phyloP scores from a whole-genome alignment of 805 yeast species.

The Lachancea fermentati region DNA sequence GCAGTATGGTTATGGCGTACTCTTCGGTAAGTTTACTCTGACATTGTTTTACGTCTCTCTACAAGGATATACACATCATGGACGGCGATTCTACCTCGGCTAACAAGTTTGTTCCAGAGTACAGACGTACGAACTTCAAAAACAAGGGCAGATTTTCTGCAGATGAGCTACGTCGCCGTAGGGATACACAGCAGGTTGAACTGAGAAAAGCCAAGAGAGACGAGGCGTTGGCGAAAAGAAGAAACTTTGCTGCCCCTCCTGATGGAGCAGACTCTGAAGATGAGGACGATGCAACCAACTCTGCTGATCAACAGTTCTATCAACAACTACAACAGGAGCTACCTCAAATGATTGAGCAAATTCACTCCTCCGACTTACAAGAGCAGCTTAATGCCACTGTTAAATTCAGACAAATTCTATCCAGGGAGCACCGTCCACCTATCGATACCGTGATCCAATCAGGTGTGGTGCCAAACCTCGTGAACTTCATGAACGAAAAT shows the following conservation, averaged over 20 bases:
- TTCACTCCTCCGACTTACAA: constrained; percentile 70
- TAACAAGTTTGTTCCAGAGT: constrained; percentile 88
- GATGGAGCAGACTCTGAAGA: constrained; percentile 50
- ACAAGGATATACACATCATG: constrained; percentile 37
- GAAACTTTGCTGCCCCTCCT: constrained; percentile 55
- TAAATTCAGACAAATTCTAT: constrained; percentile 86
- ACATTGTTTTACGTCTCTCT: neutral
- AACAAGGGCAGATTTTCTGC: constrained; percentile 90
- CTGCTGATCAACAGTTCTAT: constrained; percentile 39
- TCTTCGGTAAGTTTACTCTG: neutral
- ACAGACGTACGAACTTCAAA: constrained; percentile 93
- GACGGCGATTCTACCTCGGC: constrained; percentile 51
- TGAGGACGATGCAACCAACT: constrained; percentile 36
- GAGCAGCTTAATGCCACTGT: constrained; percentile 83
- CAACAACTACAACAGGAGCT: constrained; percentile 57
- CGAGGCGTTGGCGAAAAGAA: constrained; percentile 88
- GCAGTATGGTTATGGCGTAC: neutral
- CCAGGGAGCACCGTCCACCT: constrained; percentile 94
- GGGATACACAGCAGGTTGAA: constrained; percentile 96
- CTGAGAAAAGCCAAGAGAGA: constrained; percentile 95
- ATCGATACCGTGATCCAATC: constrained; percentile 87
- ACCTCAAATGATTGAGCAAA: constrained; percentile 79
- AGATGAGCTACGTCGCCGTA: constrained; percentile 95
- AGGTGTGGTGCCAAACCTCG: constrained; percentile 90
- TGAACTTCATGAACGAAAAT: constrained; percentile 68